Base-by-base conservation (phyloP, 1,284 basidiomycete genomes). In the Mrakiaceae sp. region DNA sequence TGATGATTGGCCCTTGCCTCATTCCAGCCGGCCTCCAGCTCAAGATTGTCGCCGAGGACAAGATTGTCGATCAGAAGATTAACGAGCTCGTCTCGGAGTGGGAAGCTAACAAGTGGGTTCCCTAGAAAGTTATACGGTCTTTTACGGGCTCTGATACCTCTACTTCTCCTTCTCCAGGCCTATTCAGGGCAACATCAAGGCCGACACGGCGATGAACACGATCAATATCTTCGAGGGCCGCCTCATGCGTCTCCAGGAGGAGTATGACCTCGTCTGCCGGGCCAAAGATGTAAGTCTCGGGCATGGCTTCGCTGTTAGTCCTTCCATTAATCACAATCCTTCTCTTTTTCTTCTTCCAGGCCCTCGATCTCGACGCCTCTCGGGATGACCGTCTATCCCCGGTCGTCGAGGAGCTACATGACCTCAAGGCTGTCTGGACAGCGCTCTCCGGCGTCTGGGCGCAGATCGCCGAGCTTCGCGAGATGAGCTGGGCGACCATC, bases 1-100 rank as follows among this genome's bases (percentile, higher is more conserved):
- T 68, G 52, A 8, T 3, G 8, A 14, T 2, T 49, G 48, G 14
- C 48, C 48, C 14, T 63, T 51, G 5, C 14, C 7, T 61, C n/a
- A 39, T 53, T 60, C 12, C 67, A 92, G 94, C 92, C 66, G 94
- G 94, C 3, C 80, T 98, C 27, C 95, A 98, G 77, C 82, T 97
- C 71, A 98, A 98, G 82, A 96, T 98, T 74, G 90, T 95, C n/a
- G 94, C 95, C 2, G 93, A 99, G 75, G 96, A 98, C 80, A 96
- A 95, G 80, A 93, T 97, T 64, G 84, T 97, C 2, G 90, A 94
- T 78, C 90, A 91, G 75, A 91, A 88, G 79, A 91, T 95, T 72
- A 87, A 84, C 73, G 88, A 94, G 72, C 83, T 95, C 67, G 81
- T 96, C 54, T 78, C 82, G 64, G 96, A 98, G 73, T 98, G 96